Conservation (phyloP, 2,329 filamentous ascomycete genomes). For the Cytospora paraplurivora region DNA sequence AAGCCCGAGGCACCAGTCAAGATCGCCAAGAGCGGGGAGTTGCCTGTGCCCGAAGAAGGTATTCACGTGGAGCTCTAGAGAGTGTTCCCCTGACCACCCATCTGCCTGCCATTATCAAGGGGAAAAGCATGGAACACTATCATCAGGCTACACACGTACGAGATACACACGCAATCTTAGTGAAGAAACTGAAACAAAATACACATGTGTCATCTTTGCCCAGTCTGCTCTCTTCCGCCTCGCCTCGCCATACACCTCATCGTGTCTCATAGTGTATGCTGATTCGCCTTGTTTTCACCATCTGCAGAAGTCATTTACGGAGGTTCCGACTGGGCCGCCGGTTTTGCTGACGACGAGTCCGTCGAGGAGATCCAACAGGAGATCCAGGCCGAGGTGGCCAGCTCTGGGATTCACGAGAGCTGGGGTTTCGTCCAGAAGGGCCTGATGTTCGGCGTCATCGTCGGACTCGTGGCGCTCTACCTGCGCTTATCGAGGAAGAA, state of each 20-base stretch:
- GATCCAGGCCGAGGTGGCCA: slow-evolving; percentile 4
- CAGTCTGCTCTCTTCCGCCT: slow-evolving; percentile 1
- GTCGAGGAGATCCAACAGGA: slow-evolving; percentile 28
- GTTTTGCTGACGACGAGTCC: slow-evolving; percentile 39
- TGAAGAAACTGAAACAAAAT: slow-evolving; percentile 4
- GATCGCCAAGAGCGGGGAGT: slow-evolving; percentile 82
- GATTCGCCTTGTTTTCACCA: slow-evolving; percentile 37
- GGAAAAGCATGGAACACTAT: slow-evolving; percentile 1
- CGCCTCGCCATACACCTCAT: not conserved
- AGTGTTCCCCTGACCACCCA: slow-evolving; percentile 41
- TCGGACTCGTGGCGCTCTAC: slow-evolving; percentile 49
- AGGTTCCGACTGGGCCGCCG: slow-evolving; percentile 41
- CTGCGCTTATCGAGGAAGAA: slow-evolving; percentile 45
- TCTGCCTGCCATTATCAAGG: slow-evolving; percentile 29
- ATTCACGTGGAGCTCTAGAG: slow-evolving; percentile 82
- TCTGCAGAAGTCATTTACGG: slow-evolving; percentile 39
- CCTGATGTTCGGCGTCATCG: slow-evolving; percentile 52
- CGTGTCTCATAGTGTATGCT: slow-evolving; percentile 32
- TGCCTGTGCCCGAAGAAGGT: slow-evolving; percentile 86
- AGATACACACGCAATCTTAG: slow-evolving; percentile 16
- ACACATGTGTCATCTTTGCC: slow-evolving; percentile 19
- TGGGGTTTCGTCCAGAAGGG: slow-evolving; percentile 53
- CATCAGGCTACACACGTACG: slow-evolving; percentile 7
- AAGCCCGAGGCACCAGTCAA: slow-evolving; percentile 70
- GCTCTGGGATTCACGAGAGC: slow-evolving; percentile 35